These are phyloP conservation scores for Aspergillus sp. DNA, from an alignment of 2,329 filamentous ascomycete species.

Conservation along the genomic window DNA sequence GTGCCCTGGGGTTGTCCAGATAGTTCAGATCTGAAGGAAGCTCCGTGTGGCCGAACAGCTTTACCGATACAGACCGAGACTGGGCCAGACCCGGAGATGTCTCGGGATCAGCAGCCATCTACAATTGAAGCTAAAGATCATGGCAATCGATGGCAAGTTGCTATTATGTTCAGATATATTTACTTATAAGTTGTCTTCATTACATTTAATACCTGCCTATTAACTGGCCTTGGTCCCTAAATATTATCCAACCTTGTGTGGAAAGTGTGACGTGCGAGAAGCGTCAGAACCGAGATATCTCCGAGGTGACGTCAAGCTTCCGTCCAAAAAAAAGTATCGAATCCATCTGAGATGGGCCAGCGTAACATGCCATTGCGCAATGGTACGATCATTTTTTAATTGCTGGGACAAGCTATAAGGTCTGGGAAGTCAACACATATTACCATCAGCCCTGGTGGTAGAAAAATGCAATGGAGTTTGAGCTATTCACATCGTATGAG, in stretches of 20 bases:
- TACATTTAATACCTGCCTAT: not conserved
- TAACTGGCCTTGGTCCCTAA: not conserved
- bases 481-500: not conserved
- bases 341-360: not conserved
- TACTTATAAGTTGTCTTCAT: not conserved
- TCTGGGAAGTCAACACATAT: not conserved
- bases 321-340: slow-evolving; percentile 1
- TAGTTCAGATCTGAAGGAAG: not conserved
- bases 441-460: not conserved
- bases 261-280: not conserved
- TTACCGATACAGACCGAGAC: slow-evolving; percentile 39
- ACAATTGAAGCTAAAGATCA: not conserved
- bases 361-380: not conserved
- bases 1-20: not conserved
- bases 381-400: not conserved
- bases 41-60: slow-evolving; percentile 36
- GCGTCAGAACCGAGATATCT: slow-evolving; percentile 20
- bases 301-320: slow-evolving; percentile 28
- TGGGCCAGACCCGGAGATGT: slow-evolving; percentile 19
- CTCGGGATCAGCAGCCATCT: slow-evolving; percentile 12
- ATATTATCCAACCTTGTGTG: too few relatives aligned
- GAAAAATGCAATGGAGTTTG: not conserved
- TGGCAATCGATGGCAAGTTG: not conserved
- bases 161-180: not conserved
- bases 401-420: not conserved